Conservation (phyloP, 116 monocot genomes). For the Cymodocea nodosa region DNA sequence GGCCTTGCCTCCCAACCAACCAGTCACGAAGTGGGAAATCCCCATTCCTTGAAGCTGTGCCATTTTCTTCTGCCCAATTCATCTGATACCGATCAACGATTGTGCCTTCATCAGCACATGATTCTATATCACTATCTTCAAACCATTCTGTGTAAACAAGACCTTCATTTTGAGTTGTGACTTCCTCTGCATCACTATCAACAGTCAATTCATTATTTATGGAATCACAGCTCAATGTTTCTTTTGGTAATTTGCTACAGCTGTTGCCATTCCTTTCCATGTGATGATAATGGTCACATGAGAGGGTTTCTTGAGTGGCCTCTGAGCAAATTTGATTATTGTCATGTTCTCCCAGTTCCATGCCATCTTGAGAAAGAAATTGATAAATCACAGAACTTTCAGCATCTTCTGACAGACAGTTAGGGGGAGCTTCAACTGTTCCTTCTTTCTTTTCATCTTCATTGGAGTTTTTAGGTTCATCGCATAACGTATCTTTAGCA, state of each 20-base stretch:
- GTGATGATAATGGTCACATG: neutral
- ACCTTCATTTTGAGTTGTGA: neutral
- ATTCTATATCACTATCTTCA: neutral
- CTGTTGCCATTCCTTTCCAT: neutral
- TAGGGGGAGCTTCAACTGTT: neutral
- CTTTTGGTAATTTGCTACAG: neutral
- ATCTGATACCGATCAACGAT: neutral
- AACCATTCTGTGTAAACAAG: neutral
- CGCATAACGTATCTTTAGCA: neutral
- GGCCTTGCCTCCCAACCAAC: neutral
- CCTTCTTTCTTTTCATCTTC: neutral
- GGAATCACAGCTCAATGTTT: neutral
- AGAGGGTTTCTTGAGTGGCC: neutral
- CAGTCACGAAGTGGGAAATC: slow-evolving; percentile 3
- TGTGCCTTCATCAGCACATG: slow-evolving; percentile 2
- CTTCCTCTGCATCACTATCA: slow-evolving; percentile 1
- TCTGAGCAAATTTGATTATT: neutral
- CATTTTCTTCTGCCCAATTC: neutral
- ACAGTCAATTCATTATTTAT: neutral
- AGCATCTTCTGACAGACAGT: neutral
- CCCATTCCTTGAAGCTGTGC: neutral
- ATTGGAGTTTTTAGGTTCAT: neutral
- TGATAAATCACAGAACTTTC: neutral
- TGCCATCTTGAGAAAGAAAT: neutral
- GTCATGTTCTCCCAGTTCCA: neutral